Conservation (phyloP, 495 filamentous ascomycete genomes). For the Talaromyces trachyspermus region DNA sequence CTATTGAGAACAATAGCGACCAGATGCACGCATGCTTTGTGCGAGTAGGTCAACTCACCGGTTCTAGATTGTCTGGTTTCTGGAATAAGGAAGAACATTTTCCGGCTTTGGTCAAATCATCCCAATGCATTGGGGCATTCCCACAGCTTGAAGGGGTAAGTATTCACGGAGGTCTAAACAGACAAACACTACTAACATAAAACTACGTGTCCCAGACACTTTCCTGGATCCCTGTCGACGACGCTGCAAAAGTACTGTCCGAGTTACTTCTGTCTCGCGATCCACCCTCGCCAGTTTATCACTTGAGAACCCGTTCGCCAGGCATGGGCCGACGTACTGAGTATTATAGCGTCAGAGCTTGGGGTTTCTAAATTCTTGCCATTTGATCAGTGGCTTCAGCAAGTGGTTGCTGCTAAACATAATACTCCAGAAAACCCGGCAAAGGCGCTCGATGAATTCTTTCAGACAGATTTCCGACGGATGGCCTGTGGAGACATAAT, state of each 20-base stretch:
- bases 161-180: background rate
- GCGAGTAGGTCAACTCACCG: slow-evolving; percentile 42
- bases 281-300: slow-evolving; percentile 25
- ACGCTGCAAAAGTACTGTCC: slow-evolving; percentile 23
- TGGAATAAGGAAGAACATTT: slow-evolving; percentile 49
- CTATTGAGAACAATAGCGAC: slow-evolving; percentile 4
- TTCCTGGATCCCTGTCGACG: slow-evolving; percentile 37
- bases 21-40: slow-evolving; percentile 20
- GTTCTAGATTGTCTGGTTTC: slow-evolving; percentile 40
- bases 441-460: too few relatives aligned
- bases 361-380: too few relatives aligned
- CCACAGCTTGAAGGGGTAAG: slow-evolving; percentile 31
- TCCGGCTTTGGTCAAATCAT: slow-evolving; percentile 30
- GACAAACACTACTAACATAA: background rate
- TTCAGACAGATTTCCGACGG: too few relatives aligned
- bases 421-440: too few relatives aligned
- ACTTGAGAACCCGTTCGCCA: slow-evolving; percentile 45
- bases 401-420: too few relatives aligned
- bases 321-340: slow-evolving; percentile 26
- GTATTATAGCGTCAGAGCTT: background rate
- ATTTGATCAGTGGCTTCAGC: too few relatives aligned
- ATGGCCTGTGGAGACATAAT: too few relatives aligned
- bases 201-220: slow-evolving; percentile 8
- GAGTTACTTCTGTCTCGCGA: slow-evolving; percentile 18
- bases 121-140: slow-evolving; percentile 27